These are phyloP conservation scores for Chalciporus piperatoides DNA, from an alignment of 1,284 basidiomycete species.

Conservation along the genomic window DNA sequence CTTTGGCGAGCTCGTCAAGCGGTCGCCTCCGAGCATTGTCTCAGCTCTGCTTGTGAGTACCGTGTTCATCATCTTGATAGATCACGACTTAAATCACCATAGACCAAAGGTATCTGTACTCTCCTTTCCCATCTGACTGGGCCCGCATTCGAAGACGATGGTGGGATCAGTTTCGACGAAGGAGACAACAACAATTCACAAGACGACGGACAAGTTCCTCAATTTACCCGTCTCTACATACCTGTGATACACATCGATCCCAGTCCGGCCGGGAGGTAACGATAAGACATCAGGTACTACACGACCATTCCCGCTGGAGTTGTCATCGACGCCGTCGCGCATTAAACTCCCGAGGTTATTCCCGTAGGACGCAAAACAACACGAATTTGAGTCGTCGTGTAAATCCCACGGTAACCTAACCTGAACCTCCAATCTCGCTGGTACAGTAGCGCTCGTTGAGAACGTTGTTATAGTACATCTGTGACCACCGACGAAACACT, in stretches of 20 bases:
- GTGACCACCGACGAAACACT: no score
- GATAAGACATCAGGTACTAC: conserved; percentile 23
- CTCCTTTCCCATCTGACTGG: conserved; percentile 60
- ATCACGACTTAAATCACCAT: conserved; percentile 3
- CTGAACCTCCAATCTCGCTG: no score
- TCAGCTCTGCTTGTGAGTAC: conserved; percentile 73
- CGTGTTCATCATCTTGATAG: conserved; percentile 3
- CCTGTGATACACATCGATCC: conserved; percentile 20
- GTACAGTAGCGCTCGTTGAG: no score
- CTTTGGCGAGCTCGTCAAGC: no score
- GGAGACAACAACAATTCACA: conserved; percentile 38
- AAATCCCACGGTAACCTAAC: no score
- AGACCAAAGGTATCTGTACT: conserved; percentile 90
- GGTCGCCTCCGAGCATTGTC: conserved; percentile 62
- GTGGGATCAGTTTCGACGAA: conserved; percentile 65
- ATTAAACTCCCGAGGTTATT: conserved; percentile 39
- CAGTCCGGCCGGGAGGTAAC: conserved; percentile 14
- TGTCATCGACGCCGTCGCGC: conserved; percentile 14
- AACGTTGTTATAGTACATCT: no score
- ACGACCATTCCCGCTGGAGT: conserved; percentile 22
- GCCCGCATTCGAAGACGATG: conserved; percentile 71
- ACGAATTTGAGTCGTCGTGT: no score
- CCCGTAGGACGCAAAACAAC: conserved; percentile 6
- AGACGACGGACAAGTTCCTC: conserved; percentile 4
- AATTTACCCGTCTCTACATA: conserved; percentile 29